Evolutionary conservation across 2,329 filamentous ascomycete genomes (phyloP).

Genomic region (Fusarium setosum): DNA sequence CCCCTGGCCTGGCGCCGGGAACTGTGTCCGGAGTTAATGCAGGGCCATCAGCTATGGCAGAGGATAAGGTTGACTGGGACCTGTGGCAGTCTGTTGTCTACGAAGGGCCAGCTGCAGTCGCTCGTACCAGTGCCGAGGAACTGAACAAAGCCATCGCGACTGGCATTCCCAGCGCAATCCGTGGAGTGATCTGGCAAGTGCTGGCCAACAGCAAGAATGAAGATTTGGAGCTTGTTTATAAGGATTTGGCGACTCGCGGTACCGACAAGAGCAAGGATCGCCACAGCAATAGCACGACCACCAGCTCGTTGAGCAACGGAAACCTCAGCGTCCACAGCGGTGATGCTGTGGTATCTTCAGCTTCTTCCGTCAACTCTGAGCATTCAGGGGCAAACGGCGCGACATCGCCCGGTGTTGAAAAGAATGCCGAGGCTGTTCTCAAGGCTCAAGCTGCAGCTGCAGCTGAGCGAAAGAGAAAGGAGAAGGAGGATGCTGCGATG

Average conservation of each 20-base stretch:
- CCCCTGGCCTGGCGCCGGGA: conserved; percentile 80
- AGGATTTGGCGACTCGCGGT: conserved; percentile 81
- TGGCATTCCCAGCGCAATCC: conserved; percentile 93
- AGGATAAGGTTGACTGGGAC: conserved; percentile 95
- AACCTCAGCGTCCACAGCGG: conserved; percentile 68
- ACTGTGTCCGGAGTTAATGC: conserved; percentile 85
- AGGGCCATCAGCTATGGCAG: conserved; percentile 76
- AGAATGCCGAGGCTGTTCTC: conserved; percentile 70
- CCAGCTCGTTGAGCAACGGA: conserved; percentile 64
- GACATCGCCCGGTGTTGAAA: conserved; percentile 69
- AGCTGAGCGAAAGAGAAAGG: conserved; percentile 79
- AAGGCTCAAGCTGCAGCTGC: conserved; percentile 73
- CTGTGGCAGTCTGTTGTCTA: conserved; percentile 97
- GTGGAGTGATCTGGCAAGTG: conserved; percentile 99
- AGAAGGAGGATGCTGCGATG: conserved; percentile 79
- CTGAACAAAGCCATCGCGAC: conserved; percentile 90
- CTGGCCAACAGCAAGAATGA: conserved; percentile 95
- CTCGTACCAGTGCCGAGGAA: conserved; percentile 88
- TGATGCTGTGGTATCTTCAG: conserved; percentile 78
- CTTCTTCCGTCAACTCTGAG: conserved; percentile 87
- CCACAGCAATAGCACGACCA: conserved; percentile 64
- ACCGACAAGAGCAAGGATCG: conserved; percentile 82
- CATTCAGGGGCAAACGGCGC: conserved; percentile 71
- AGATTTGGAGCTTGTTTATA: conserved; percentile 88
- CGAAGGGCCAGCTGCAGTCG: conserved; percentile 89